phyloP scores from a whole-genome alignment of 257 asterid genomes.

The Rubia yunnanensis region DNA sequence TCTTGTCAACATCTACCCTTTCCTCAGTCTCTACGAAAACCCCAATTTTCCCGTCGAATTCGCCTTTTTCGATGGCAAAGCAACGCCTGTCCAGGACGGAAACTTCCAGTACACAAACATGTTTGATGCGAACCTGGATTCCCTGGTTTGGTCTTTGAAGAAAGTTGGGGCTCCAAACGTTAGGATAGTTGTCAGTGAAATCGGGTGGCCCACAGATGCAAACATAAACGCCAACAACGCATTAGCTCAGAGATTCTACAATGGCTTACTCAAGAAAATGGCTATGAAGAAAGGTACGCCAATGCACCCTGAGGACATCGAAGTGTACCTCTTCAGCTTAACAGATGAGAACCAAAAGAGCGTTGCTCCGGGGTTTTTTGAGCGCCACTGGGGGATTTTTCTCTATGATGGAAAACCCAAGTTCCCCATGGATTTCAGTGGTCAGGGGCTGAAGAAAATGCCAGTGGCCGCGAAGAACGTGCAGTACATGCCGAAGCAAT shows the following conservation, averaged over 20 bases:
- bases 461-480: constrained; percentile 37
- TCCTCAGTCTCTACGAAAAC: constrained; percentile 15
- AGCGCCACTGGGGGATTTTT: constrained; percentile 57
- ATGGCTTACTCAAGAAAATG: constrained; percentile 21
- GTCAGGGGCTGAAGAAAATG: constrained; percentile 20
- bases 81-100: constrained; percentile 16
- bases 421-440: constrained; percentile 37
- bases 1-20: constrained; percentile 30
- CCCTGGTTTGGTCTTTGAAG: constrained; percentile 22
- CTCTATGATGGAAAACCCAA: constrained; percentile 45
- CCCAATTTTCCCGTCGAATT: constrained; percentile 20
- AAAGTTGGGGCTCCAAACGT: constrained; percentile 28
- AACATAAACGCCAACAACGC: constrained; percentile 11
- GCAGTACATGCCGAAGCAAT: constrained; percentile 2
- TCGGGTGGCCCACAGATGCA: constrained; percentile 71
- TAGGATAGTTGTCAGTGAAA: constrained; percentile 27
- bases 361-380: constrained; percentile 13
- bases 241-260: constrained; percentile 33
- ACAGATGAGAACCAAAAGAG: constrained; percentile 30
- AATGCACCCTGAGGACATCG: constrained; percentile 23
- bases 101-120: constrained; percentile 25
- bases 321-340: constrained; percentile 27
- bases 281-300: constrained; percentile 39
- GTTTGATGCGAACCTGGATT: constrained; percentile 39
- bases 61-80: constrained; percentile 28